phyloP scores from a whole-genome alignment of 768 basidiomycete species.

The Lactifluus piperatus region DNA sequence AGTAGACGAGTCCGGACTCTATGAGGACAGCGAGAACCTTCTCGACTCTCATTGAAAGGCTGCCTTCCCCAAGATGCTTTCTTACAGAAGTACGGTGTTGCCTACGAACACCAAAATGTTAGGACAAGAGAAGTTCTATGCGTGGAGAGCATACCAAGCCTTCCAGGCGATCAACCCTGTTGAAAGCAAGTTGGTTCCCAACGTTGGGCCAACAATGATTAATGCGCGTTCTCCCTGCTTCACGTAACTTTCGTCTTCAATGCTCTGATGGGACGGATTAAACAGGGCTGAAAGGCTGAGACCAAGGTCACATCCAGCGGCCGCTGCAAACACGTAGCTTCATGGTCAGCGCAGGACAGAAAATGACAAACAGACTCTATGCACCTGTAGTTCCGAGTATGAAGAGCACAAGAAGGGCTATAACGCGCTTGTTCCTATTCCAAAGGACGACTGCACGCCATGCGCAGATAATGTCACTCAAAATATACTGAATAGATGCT shows the following conservation, averaged over 20 bases:
- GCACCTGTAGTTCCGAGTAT: slow-evolving; percentile 1
- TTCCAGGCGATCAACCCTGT: slow-evolving; percentile 14
- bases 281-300: neutral
- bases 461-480: slow-evolving; percentile 13
- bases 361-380: neutral
- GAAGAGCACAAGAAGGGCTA: slow-evolving; percentile 9
- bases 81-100: neutral
- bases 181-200: slow-evolving; percentile 11
- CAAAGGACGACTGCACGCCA: slow-evolving; percentile 14
- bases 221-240: neutral
- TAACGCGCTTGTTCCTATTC: slow-evolving; percentile 7
- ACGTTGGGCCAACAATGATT: slow-evolving; percentile 7
- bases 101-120: neutral
- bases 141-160: neutral
- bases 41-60: neutral
- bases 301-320: slow-evolving; percentile 4
- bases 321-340: neutral
- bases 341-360: neutral
- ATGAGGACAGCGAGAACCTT: slow-evolving; percentile 11
- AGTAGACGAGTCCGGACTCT: slow-evolving; percentile 12
- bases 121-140: neutral
- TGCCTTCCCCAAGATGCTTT: slow-evolving; percentile 9
- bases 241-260: neutral
- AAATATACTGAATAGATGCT: slow-evolving; percentile 1
- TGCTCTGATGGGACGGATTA: neutral